Base-by-base conservation (phyloP, 2,329 filamentous ascomycete species). In the Aspergillus amoenus region DNA sequence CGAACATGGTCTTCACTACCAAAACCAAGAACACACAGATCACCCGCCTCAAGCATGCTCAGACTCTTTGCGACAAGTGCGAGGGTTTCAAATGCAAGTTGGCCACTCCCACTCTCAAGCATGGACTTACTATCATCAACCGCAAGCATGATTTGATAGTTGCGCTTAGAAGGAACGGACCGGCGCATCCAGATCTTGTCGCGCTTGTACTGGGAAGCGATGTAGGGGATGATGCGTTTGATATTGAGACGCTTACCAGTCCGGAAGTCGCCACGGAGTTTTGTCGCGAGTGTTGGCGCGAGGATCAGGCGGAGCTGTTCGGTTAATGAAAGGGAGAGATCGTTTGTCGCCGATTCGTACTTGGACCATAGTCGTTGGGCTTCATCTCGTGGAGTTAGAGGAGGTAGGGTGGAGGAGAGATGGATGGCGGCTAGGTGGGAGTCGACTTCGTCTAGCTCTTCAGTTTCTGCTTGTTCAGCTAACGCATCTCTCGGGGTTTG, bases 101-200 rank as follows among this genome's bases (percentile, higher is more conserved):
- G 82, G 42, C 89, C 89, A 9, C 89, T 89, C 2, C 85, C 84
- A 22, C 84, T 86, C 70, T 96, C 92, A 15, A 90, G 88, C 94
- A 99, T 99, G 59, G 88, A 92, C 73, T 90, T 90, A 68, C 89
- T 93, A 79, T 99, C 94, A 74, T 99, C 94, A 39, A 99, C 91
- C 40, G 94, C 95, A 49, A 99, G 88, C 79, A 99, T 87, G 74
- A 99, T 95, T 76, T 99, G 95, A 77, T 99, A 99, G 56, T 88
- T 89, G 41, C 95, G 89, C 77, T 97, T 97, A 39, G 88, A 93
- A 1, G 95, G 95, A 49, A 96, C 87, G 34, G 86, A 88, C 55
- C 95, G 87, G 13, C 95, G 89, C 88, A 99, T 96, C 94, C 94
- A 99, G 76, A 99, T 99, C 82, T 99, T 99, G 84, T 99, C 94